phyloP scores from a whole-genome alignment of 1,284 basidiomycete genomes.

The Wolfiporia cocos region DNA sequence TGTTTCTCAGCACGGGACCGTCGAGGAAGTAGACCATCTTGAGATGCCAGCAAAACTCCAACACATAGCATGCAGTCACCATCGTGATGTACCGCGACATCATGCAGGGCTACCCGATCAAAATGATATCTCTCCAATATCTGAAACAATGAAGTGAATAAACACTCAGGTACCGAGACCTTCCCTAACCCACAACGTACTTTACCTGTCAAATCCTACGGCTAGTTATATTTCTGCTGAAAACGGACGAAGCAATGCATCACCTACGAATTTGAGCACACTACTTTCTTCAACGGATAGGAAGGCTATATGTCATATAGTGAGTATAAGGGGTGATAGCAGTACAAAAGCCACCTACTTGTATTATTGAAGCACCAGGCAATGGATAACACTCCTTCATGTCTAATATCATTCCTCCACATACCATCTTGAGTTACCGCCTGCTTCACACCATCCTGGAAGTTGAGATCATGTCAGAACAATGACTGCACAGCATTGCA shows the following conservation, averaged over 20 bases:
- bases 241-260: too few species aligned
- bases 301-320: conserved; percentile 38
- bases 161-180: too few species aligned
- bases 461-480: too few species aligned
- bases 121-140: conserved; percentile 57
- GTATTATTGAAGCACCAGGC: too few species aligned
- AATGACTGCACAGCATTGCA: too few species aligned
- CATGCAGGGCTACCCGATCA: conserved; percentile 61
- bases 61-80: conserved; percentile 61
- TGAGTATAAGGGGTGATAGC: neutral
- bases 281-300: conserved; percentile 49
- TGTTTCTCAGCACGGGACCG: conserved; percentile 73
- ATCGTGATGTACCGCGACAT: conserved; percentile 70
- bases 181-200: conserved; percentile 25
- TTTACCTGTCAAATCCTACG: conserved; percentile 47
- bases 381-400: too few species aligned
- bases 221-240: too few species aligned
- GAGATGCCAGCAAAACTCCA: conserved; percentile 58
- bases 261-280: conserved; percentile 41
- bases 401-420: conserved; percentile 65
- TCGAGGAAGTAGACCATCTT: conserved; percentile 62
- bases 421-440: conserved; percentile 51
- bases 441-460: too few species aligned
- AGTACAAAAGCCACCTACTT: too few species aligned
- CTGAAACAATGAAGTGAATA: conserved; percentile 23